Conservation (phyloP, 148 eudicot genomes). For the Rhododendron griersonianum region DNA sequence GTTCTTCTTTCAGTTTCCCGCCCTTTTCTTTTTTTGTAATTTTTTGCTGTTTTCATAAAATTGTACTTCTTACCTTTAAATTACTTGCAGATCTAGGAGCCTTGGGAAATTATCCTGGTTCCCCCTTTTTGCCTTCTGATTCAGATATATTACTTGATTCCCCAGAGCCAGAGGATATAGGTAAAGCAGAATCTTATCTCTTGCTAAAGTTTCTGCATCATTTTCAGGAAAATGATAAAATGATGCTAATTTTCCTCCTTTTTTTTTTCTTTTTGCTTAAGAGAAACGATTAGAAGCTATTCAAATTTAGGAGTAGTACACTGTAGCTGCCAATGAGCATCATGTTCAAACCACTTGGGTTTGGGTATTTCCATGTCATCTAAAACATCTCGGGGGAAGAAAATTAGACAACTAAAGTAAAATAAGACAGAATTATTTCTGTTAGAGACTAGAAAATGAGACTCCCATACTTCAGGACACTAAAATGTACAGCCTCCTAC, state of each 20-base stretch:
- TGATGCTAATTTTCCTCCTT: background rate
- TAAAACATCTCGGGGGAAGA: background rate
- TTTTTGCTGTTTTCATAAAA: background rate
- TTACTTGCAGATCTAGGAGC: conserved; percentile 79
- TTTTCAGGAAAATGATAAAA: background rate
- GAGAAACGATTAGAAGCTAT: background rate
- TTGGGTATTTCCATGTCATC: background rate
- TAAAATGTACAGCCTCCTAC: background rate
- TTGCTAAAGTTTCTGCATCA: background rate
- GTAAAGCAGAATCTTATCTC: conserved; percentile 26
- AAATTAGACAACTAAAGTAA: background rate
- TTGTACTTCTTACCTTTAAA: background rate
- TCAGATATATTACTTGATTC: conserved; percentile 44
- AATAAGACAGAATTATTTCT: background rate
- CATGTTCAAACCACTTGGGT: background rate
- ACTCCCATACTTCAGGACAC: background rate
- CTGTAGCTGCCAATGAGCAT: background rate
- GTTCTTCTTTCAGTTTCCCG: background rate
- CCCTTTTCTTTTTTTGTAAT: background rate
- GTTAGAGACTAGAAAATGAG: background rate
- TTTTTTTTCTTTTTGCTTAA: background rate
- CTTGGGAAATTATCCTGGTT: conserved; percentile 94
- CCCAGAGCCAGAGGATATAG: conserved; percentile 20
- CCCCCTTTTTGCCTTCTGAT: conserved; percentile 92
- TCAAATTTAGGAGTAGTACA: background rate